phyloP scores from a whole-genome alignment of 2,329 filamentous ascomycete genomes.

The Daldinia eschscholtzii region DNA sequence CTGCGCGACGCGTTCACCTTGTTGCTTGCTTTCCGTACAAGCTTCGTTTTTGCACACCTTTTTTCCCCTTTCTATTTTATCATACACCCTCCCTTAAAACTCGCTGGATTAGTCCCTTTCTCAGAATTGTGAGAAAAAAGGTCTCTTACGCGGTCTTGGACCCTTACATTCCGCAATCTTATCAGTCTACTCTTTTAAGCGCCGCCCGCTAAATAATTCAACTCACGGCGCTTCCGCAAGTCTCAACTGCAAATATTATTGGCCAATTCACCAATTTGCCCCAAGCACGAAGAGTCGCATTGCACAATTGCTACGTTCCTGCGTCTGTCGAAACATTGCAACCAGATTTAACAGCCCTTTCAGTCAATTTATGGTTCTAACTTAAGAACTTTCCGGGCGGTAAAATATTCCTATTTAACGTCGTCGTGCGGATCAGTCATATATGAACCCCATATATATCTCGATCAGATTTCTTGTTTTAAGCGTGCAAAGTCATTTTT shows the following conservation, averaged over 20 bases:
- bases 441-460: constrained; percentile 30
- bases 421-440: constrained; percentile 2
- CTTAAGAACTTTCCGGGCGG: constrained; percentile 39
- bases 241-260: constrained; percentile 38
- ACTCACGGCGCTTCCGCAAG: constrained; percentile 48
- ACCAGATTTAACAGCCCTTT: constrained; percentile 33
- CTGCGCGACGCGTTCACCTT: constrained; percentile 16
- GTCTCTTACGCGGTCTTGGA: constrained; percentile 26
- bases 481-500: constrained; percentile 3
- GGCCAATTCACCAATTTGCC: constrained; percentile 35
- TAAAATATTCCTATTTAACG: constrained; percentile 31
- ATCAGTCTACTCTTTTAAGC: constrained; percentile 44
- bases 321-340: constrained; percentile 51
- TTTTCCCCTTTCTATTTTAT: background rate
- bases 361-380: constrained; percentile 38
- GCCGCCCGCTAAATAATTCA: constrained; percentile 40
- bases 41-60: background rate
- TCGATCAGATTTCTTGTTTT: constrained; percentile 4
- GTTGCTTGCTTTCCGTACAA: background rate
- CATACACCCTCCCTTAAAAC: constrained; percentile 11
- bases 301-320: constrained; percentile 40
- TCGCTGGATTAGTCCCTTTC: constrained; percentile 20
- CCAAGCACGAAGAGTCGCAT: constrained; percentile 31
- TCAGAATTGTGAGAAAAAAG: constrained; percentile 26
- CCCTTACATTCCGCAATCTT: constrained; percentile 35